Evolutionary conservation across 2,329 filamentous ascomycete species (phyloP), one percentile per base, ranked within the genome.

Genomic region (Plenodomus tracheiphilus): DNA sequence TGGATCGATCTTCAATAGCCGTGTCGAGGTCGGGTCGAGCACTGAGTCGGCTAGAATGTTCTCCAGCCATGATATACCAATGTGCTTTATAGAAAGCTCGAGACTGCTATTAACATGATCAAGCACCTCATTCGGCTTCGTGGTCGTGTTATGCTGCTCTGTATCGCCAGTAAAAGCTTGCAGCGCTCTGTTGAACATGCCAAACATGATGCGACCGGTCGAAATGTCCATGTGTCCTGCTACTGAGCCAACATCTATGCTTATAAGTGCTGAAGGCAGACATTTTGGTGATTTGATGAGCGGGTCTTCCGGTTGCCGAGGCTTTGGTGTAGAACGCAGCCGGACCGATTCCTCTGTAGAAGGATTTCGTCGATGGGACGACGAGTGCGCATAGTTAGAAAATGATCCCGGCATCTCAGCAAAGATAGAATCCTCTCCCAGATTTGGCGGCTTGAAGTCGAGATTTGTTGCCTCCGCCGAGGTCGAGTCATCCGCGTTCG

Each of bases 351-450:
- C 62, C 21, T 64, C 62, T 41, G 59, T 35, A 1, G 64, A 62
- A 38, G 46, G 46, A 43, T 61, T 64, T 13, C 58, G 62, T 39
- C 66, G 63, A 10, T 67, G 57, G 9, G 70, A 66, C 6, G 70
- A 72, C 21, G 72, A 66, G 36, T 77, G 72, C 2, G 76, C 76
- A 54, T 79, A 78, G 19, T 72, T 69, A 0, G 77, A 79, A 54
- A 79, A 79, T 0, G 76, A 72, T 0, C 77, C 77, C 16, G 77
- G 77, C 63, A 77, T 73, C 18, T 72, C 66, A 41, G 70, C 69
- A 46, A 71, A 71, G 19, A 71, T 69, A 0, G 71, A 73, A 43
- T 71, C 68, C 44, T 70, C 64, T 5, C 58, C 69, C 8, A 73
- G 43, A 20, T 65, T 67, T 7, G 68, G 54, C 13, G 65, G 54